Percentiles rank a stretch among this genome's conserved stretches.
Conservation (phyloP, 495 filamentous ascomycete genomes). For the Neurospora sp. region DNA sequence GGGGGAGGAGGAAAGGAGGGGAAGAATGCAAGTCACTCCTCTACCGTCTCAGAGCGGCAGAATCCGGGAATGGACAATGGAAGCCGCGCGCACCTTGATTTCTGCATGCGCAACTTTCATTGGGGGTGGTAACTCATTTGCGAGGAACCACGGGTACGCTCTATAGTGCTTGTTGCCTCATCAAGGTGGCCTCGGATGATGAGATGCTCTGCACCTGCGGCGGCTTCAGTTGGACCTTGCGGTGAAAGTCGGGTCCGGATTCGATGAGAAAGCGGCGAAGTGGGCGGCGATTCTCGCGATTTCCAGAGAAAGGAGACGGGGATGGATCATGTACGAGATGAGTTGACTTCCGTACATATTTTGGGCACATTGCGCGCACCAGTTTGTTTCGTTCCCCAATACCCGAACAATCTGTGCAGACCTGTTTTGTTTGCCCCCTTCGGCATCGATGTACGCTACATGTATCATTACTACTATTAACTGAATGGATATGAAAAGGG, state of each 20-base stretch:
- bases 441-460: constrained; percentile 2
- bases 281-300: not conserved
- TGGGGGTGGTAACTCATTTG: not conserved
- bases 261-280: not conserved
- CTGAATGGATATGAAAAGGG: not conserved
- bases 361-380: not conserved
- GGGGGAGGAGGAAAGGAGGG: not conserved
- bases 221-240: not conserved
- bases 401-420: not conserved
- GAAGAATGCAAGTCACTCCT: not conserved
- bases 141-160: not conserved
- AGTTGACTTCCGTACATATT: not conserved
- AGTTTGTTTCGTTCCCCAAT: not conserved
- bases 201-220: not conserved
- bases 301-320: not conserved
- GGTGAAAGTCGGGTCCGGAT: not conserved
- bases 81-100: not conserved
- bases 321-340: not conserved
- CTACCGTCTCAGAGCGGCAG: not conserved
- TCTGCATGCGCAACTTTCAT: not conserved
- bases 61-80: not conserved
- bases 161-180: not conserved
- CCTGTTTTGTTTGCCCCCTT: not conserved
- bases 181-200: not conserved
- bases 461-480: constrained; percentile 4